A percentile compares a stretch with the other conserved stretches of the same genome.
These are phyloP conservation scores for Lepraria neglecta DNA, from an alignment of 495 filamentous ascomycete species.

Conservation along the genomic window DNA sequence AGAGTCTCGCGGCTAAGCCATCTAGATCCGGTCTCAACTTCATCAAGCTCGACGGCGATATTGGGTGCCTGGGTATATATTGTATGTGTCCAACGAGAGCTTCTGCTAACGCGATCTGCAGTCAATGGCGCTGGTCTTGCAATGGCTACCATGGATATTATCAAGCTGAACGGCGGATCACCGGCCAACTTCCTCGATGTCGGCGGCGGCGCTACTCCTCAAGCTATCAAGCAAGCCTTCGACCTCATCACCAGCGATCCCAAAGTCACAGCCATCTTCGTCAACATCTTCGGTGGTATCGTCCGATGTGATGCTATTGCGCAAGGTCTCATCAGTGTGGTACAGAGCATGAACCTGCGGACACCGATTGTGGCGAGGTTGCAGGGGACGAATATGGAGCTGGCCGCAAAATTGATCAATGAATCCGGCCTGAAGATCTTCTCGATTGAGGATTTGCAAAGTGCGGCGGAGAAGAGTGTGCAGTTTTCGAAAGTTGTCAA, in stretches of 20 bases:
- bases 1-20: not conserved
- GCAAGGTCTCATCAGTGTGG: slow-evolving; percentile 89
- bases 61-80: slow-evolving; percentile 71
- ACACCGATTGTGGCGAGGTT: slow-evolving; percentile 94
- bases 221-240: slow-evolving; percentile 95
- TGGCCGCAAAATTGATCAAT: slow-evolving; percentile 90
- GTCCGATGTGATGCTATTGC: slow-evolving; percentile 97
- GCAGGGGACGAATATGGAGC: slow-evolving; percentile 98
- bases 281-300: slow-evolving; percentile 99
- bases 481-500: slow-evolving; percentile 99
- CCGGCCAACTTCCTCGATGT: slow-evolving; percentile 99
- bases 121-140: slow-evolving; percentile 98
- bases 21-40: slow-evolving; percentile 75
- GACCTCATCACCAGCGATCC: slow-evolving; percentile 96
- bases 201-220: slow-evolving; percentile 91
- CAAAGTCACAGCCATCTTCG: slow-evolving; percentile 97
- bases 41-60: slow-evolving; percentile 99
- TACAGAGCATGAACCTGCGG: slow-evolving; percentile 85
- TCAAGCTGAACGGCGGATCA: slow-evolving; percentile 95
- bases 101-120: slow-evolving; percentile 28
- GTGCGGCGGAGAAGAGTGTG: slow-evolving; percentile 93
- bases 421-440: slow-evolving; percentile 99
- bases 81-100: not conserved
- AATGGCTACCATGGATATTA: slow-evolving; percentile 99
- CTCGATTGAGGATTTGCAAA: slow-evolving; percentile 97